A percentile compares a stretch with the other conserved stretches of the same genome.
Evolutionary conservation across 2,329 filamentous ascomycete species (phyloP).

Genomic region (Aspergillus eucalypticola): DNA sequence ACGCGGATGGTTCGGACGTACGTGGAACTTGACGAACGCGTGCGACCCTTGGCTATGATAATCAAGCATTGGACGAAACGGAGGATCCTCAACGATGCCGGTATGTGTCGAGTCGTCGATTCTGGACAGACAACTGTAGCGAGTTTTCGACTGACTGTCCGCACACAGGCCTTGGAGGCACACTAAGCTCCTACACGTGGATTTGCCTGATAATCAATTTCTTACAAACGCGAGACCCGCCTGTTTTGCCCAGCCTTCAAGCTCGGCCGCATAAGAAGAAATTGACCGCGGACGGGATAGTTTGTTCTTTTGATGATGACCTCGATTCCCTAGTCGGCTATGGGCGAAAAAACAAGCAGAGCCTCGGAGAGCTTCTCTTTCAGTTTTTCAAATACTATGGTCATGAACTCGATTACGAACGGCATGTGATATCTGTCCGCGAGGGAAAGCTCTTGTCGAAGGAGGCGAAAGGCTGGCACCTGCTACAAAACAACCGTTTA

Average conservation of each 20-base stretch:
- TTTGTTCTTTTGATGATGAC: conserved; percentile 84
- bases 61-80: conserved; percentile 96
- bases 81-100: conserved; percentile 92
- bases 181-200: conserved; percentile 97
- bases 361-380: conserved; percentile 83
- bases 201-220: conserved; percentile 98
- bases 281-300: conserved; percentile 62
- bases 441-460: conserved; percentile 77
- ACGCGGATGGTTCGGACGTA: conserved; percentile 98
- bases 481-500: conserved; percentile 75
- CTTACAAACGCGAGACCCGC: conserved; percentile 80
- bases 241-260: conserved; percentile 83
- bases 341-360: conserved; percentile 77
- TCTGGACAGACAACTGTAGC: background rate
- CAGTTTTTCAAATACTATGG: conserved; percentile 95
- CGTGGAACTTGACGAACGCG: conserved; percentile 86
- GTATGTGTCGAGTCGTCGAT: conserved; percentile 54
- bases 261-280: conserved; percentile 66
- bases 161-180: conserved; percentile 77
- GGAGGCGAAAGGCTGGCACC: conserved; percentile 84
- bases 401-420: conserved; percentile 88
- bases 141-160: conserved; percentile 20
- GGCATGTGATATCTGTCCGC: conserved; percentile 79
- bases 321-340: conserved; percentile 71
- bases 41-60: conserved; percentile 91